Conservation (phyloP, 2,329 filamentous ascomycete species). For the Exophiala aquamarina region DNA sequence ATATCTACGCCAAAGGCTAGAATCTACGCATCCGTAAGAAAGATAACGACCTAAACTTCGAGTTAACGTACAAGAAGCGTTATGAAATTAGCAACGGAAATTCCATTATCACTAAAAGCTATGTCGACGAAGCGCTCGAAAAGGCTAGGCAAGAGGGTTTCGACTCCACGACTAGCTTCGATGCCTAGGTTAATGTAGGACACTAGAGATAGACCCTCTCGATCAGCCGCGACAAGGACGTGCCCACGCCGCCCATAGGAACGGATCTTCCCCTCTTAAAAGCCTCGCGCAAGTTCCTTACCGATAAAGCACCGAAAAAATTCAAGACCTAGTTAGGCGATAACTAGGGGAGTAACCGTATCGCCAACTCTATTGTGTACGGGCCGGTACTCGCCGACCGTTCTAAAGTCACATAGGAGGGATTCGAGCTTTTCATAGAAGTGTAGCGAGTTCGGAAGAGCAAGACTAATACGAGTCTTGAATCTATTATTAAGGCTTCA, state of each 20-base stretch:
- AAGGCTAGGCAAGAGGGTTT: slow-evolving; percentile 37
- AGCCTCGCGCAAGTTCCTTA: too few species aligned
- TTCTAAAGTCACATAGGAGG: slow-evolving; percentile 33
- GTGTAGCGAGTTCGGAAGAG: slow-evolving; percentile 31
- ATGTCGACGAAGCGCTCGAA: neutral
- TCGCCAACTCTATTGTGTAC: slow-evolving; percentile 31
- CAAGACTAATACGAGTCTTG: slow-evolving; percentile 3
- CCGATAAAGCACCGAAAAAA: too few species aligned
- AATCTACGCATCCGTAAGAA: slow-evolving; percentile 39
- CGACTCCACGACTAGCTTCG: slow-evolving; percentile 33
- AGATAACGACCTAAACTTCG: slow-evolving; percentile 34
- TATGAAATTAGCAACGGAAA: slow-evolving; percentile 32
- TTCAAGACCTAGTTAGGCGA: too few species aligned
- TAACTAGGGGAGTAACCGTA: slow-evolving; percentile 7
- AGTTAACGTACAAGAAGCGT: slow-evolving; percentile 44
- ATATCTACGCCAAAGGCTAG: slow-evolving; percentile 38
- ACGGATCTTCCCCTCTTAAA: too few species aligned
- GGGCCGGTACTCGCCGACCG: slow-evolving; percentile 35
- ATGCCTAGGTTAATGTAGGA: slow-evolving; percentile 40
- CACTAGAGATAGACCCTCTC: slow-evolving; percentile 40
- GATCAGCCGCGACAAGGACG: slow-evolving; percentile 33
- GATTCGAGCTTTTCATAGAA: slow-evolving; percentile 33
- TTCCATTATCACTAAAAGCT: slow-evolving; percentile 32
- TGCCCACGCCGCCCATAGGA: slow-evolving; percentile 27
- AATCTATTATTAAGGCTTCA: slow-evolving; percentile 3